Conservation (phyloP, 2,329 filamentous ascomycete species). For the Mariannaea sp. region DNA sequence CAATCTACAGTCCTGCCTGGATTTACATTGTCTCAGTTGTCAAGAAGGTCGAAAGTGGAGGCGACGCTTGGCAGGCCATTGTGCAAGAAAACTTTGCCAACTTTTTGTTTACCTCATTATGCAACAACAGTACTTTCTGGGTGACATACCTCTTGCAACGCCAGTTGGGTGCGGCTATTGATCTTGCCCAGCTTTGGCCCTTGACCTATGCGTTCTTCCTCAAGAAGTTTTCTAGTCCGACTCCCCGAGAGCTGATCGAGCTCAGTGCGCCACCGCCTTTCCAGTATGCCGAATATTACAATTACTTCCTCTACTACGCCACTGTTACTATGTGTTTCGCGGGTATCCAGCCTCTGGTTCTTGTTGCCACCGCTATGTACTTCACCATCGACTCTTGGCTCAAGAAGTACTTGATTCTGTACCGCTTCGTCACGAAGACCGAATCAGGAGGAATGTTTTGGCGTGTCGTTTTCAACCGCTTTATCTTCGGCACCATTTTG, state of each 20-base stretch:
- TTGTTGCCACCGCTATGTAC: constrained; percentile 87
- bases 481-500: constrained; percentile 80
- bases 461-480: constrained; percentile 90
- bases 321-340: constrained; percentile 88
- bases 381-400: constrained; percentile 85
- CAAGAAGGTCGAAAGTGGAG: constrained; percentile 57
- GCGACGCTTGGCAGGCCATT: constrained; percentile 72
- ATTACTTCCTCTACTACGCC: constrained; percentile 94
- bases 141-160: constrained; percentile 91
- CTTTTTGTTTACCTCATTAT: constrained; percentile 74
- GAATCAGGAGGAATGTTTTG: constrained; percentile 94
- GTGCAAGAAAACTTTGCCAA: constrained; percentile 64
- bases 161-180: constrained; percentile 90
- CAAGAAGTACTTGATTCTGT: constrained; percentile 94
- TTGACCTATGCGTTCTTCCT: constrained; percentile 84
- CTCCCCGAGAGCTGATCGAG: constrained; percentile 88
- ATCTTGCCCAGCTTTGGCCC: constrained; percentile 86
- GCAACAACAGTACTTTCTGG: constrained; percentile 87
- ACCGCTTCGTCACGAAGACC: constrained; percentile 95
- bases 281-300: constrained; percentile 96
- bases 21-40: constrained; percentile 71
- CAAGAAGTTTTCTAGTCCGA: constrained; percentile 83
- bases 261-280: constrained; percentile 90
- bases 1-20: constrained; percentile 85
- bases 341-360: constrained; percentile 82